Evolutionary conservation across 495 filamentous ascomycete genomes (phyloP).

Genomic region (Hyaloscypha finlandica): DNA sequence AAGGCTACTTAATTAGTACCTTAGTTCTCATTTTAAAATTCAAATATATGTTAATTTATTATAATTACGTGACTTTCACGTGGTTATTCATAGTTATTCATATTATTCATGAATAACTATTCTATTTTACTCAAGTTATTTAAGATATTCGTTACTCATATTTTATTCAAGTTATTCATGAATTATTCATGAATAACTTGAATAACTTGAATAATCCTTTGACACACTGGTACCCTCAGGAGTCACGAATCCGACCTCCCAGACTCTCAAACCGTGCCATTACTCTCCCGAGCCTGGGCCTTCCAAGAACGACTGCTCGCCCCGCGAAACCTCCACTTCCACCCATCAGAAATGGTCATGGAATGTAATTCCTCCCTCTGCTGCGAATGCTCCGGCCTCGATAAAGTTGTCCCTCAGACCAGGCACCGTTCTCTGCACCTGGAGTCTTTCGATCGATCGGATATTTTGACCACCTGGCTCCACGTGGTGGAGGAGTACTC

Average conservation of each 20-base stretch:
- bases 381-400: conserved; percentile 7
- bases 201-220: too few species aligned
- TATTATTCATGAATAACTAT: too few species aligned
- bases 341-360: conserved; percentile 33
- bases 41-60: too few species aligned
- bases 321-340: conserved; percentile 33
- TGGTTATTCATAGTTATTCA: too few species aligned
- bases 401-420: neutral
- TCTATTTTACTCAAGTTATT: too few species aligned
- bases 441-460: neutral
- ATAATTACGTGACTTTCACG: too few species aligned
- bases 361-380: conserved; percentile 26
- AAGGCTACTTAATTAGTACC: too few species aligned
- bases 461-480: neutral
- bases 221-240: neutral
- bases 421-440: neutral
- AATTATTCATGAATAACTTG: too few species aligned
- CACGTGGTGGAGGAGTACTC: conserved; percentile 10
- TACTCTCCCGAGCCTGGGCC: conserved; percentile 32
- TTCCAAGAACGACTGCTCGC: conserved; percentile 38
- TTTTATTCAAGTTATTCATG: too few species aligned
- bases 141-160: too few species aligned
- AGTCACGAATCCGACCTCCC: neutral
- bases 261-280: neutral
- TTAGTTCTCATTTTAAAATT: too few species aligned